A percentile compares a stretch with the other conserved stretches of the same genome.
phyloP scores from a whole-genome alignment of 2,329 filamentous ascomycete genomes.

The Calonectria pseudoturangicola region DNA sequence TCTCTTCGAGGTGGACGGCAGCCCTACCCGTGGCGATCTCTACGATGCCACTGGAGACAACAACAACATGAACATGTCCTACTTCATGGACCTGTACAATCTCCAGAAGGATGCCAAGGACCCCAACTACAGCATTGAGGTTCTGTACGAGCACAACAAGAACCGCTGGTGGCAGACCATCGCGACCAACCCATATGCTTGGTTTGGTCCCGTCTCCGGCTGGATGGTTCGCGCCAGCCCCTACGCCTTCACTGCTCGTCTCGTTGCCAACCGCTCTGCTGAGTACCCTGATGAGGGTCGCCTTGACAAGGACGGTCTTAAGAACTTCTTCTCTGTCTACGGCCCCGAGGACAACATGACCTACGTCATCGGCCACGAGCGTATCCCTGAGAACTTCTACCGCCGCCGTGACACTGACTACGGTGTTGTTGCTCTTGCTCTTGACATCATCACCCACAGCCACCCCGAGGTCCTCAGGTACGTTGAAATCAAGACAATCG shows the following conservation, averaged over 20 bases:
- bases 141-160: constrained; percentile 65
- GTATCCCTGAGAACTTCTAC: constrained; percentile 73
- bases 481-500: neutral
- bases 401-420: constrained; percentile 64
- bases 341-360: constrained; percentile 60
- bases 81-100: constrained; percentile 69
- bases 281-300: constrained; percentile 61
- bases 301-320: constrained; percentile 60
- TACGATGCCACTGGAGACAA: constrained; percentile 69
- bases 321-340: constrained; percentile 68
- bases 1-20: constrained; percentile 72
- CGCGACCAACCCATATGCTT: constrained; percentile 71
- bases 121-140: constrained; percentile 58
- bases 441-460: constrained; percentile 63
- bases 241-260: constrained; percentile 64
- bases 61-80: constrained; percentile 70
- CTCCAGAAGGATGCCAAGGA: constrained; percentile 61
- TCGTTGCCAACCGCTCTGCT: constrained; percentile 66
- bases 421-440: constrained; percentile 63
- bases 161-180: constrained; percentile 68
- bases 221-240: constrained; percentile 69
- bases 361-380: constrained; percentile 69
- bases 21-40: constrained; percentile 71
- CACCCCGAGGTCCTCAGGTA: constrained; percentile 63
- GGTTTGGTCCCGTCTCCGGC: constrained; percentile 71